These are phyloP conservation scores for Decorospora gaudefroyi DNA, from an alignment of 2,329 filamentous ascomycete genomes.

Conservation along the genomic window DNA sequence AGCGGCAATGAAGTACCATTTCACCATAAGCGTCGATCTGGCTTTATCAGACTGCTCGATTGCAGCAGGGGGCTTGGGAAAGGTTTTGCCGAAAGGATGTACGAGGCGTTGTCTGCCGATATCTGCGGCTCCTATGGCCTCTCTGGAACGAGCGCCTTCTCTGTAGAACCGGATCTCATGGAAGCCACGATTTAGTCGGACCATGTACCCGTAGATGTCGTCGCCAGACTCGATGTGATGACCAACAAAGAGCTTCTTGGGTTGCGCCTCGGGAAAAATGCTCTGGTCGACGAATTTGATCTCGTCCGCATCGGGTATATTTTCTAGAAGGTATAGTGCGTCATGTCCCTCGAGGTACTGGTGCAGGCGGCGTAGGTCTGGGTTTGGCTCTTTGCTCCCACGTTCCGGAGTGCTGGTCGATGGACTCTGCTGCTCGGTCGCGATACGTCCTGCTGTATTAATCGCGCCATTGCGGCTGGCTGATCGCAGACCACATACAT, in stretches of 20 bases:
- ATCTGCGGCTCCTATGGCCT: slow-evolving; percentile 1
- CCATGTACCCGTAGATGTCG: slow-evolving; percentile 20
- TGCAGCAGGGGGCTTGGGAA: slow-evolving; percentile 1
- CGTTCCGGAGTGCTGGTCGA: not conserved
- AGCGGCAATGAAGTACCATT: slow-evolving; percentile 20
- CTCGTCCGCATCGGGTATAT: slow-evolving; percentile 11
- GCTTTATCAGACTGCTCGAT: slow-evolving; percentile 7
- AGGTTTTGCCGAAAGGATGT: slow-evolving; percentile 22
- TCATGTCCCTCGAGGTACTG: slow-evolving; percentile 7
- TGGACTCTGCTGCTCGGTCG: not conserved
- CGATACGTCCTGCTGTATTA: not conserved
- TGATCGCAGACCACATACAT: slow-evolving; percentile 5
- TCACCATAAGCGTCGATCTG: slow-evolving; percentile 10
- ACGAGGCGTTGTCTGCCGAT: slow-evolving; percentile 11
- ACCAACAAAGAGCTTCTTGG: slow-evolving; percentile 19
- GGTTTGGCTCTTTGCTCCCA: slow-evolving; percentile 1
- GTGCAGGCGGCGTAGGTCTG: slow-evolving; percentile 7
- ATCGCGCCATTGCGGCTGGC: not conserved
- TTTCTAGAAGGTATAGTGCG: slow-evolving; percentile 14
- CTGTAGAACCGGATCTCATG: slow-evolving; percentile 15
- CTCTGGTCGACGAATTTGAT: slow-evolving; percentile 15
- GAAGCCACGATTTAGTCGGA: not conserved
- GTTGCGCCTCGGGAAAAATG: slow-evolving; percentile 7
- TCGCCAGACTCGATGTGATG: slow-evolving; percentile 3
- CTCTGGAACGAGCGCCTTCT: not conserved